Base-by-base conservation (phyloP, 2,329 filamentous ascomycete genomes). In the Monascus ruber region DNA sequence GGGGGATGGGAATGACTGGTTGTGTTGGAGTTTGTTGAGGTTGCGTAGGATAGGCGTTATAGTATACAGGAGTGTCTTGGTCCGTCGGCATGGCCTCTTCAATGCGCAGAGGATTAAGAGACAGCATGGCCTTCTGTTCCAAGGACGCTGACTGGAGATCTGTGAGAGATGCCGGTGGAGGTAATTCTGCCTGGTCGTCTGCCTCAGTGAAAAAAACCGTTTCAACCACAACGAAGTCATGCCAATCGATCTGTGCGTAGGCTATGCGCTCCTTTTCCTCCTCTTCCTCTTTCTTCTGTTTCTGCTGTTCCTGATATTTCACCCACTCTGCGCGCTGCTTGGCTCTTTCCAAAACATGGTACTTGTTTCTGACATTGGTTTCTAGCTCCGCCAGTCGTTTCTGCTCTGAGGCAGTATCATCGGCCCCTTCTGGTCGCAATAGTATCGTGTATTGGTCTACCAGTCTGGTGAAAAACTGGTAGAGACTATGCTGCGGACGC, bases 221-320 rank as follows among this genome's bases (percentile, higher is more conserved):
- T 63, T 95, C 91, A 34, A 95, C 87, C 17, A 98, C 83, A 28
- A 89, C 81, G 53, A 98, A 98, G 58, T 96, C 89, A 56, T 94
- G 85, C 91, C 91, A 98, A 62, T 98, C 91, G 46, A 98, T 91
- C 52, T 91, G 83, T 1, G 83, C 83, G 61, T 91, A 83, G 38
- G 74, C 73, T 36, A 79, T 66, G 53, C 81, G 80, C 60, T 94
- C 85, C 54, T 86, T 79, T 56, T 93, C 84, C 32, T 82, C 83
- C 46, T 88, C 79, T 54, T 93, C 86, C 54, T 94, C 87, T 56
- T 88, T 87, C 70, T 88, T 85, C 51, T 81, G 77, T 59, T 88
- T 89, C 65, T 95, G 85, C 39, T 79, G 70, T 49, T 91, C 85
- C 54, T 91, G 83, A 55, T 79, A 84, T 60, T 85, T 87, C 47